Evolutionary conservation across 169 alveolate species (phyloP), one percentile per base, ranked within the genome.

Genomic region (Eimeria nieschulzi): DNA sequence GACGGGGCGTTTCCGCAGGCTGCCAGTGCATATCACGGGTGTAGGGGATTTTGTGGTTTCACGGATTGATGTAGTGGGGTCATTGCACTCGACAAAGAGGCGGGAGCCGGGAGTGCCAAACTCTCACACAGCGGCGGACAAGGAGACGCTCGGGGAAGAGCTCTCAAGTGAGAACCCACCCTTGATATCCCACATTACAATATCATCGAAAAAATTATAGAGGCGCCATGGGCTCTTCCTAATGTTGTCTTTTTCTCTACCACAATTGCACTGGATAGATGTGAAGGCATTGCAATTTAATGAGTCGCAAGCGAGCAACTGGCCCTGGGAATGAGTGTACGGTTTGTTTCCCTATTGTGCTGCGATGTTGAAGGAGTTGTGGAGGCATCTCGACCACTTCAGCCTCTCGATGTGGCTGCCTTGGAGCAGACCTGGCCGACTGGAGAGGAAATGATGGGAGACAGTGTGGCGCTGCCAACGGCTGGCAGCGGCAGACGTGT

Each of bases 341-440:
- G 46, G 46, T 33, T 33, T 33, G 9, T 59, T 59, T 12, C 5
- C 1, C n/a, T 12, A 12, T 2, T 25, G 13, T n/a, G 13, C 54
- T 25, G 54, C 0, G 46, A 23, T 10, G 79, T 13, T 70, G 19
- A 79, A 92, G 92, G 64, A 26, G 87, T 92, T 7, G 73, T 72
- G 51, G 76, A 61, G 72, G 83, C 64, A 55, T 61, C 72, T 64
- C 63, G 73, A 63, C 83, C 93, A 19, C 92, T 94, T 56, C 92
- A 84, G 78, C 96, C 96, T 3, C 84, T 91, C 54, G 96, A 94
- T 70, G 83, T 85, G 25, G 64, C 88, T 46, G 91, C 78, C 26
- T 71, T 76, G 75, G 96, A 94, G 46, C 96, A 94, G 91, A 93
- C 95, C 17, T 93, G 95, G 95, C 95, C 95, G 25, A 91, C 93